Base-by-base conservation (phyloP, 768 basidiomycete species). In the Pleurotus tuber-regium region DNA sequence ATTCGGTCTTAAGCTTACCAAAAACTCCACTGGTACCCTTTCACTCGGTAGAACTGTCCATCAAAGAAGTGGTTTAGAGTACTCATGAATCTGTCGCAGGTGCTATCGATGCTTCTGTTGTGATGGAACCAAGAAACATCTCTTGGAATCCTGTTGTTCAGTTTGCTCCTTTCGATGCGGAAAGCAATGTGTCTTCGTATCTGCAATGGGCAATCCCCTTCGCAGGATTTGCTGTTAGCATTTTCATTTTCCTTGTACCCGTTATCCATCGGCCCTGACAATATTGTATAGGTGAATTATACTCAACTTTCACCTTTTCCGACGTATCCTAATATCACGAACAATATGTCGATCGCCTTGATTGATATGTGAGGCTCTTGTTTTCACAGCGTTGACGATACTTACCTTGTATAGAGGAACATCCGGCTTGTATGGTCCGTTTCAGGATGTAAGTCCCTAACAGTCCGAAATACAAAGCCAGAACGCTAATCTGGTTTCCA, bases 61-160 rank as follows among this genome's bases (percentile, higher is more conserved):
- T n/a, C n/a, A n/a, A n/a, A n/a, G n/a, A n/a, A n/a, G n/a, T n/a
- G n/a, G n/a, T n/a, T n/a, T n/a, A n/a, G n/a, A n/a, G n/a, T n/a
- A n/a, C n/a, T n/a, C n/a, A n/a, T n/a, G n/a, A n/a, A n/a, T n/a
- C n/a, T n/a, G n/a, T n/a, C n/a, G 36, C 47, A 89, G 88, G 89
- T n/a, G 89, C 88, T 11, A 73, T 92, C 35, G 89, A 92, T 64
- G 72, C 76, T 1, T 80, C 84, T 4, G 70, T 91, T 12, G 85
- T 92, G 12, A 71, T 65, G 23, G 79, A 89, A 61, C 62, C 71
- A 2, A 82, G 74, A 51, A 59, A 74, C 14, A 83, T 92, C 24
- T 75, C 73, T 43, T 92, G 89, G 89, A 86, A 85, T 55, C 76
- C 80, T 35, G 86, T 92, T 1, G 79, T 83, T 12, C 78, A 89